Conservation (phyloP, 2,329 filamentous ascomycete species). For the Fusarium aywerte region DNA sequence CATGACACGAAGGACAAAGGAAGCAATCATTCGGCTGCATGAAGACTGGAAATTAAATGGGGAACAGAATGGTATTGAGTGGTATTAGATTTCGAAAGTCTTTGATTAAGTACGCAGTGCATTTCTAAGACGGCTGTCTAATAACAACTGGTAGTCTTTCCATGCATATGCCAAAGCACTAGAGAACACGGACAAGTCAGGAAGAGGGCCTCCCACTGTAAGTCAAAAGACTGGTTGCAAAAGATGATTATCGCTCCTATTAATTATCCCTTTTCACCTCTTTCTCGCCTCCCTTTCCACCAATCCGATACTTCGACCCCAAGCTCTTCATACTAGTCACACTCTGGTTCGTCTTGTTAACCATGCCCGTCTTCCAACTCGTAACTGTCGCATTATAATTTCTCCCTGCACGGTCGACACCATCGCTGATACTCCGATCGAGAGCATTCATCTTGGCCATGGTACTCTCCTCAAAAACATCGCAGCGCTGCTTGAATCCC, state of each 20-base stretch:
- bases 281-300: neutral
- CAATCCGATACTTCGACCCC: neutral
- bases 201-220: neutral
- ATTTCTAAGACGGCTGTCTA: neutral
- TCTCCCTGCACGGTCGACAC: conserved; percentile 14
- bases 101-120: neutral
- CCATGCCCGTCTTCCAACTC: conserved; percentile 4
- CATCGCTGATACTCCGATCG: conserved; percentile 12
- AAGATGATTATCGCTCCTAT: rapidly evolving
- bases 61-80: conserved; percentile 17
- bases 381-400: neutral
- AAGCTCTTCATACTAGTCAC: conserved; percentile 8
- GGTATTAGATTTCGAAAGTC: conserved; percentile 17
- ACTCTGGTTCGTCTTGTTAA: conserved; percentile 16
- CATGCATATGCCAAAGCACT: rapidly evolving
- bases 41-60: conserved; percentile 17
- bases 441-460: conserved; percentile 3
- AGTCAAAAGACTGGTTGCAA: neutral
- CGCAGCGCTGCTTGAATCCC: conserved; percentile 4
- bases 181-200: neutral
- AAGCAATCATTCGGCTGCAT: conserved; percentile 16
- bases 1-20: conserved; percentile 26
- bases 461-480: conserved; percentile 16
- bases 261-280: neutral
- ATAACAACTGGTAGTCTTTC: neutral